These are phyloP conservation scores for Cryomyces antarcticus DNA, from an alignment of 495 filamentous ascomycete genomes.

Conservation along the genomic window DNA sequence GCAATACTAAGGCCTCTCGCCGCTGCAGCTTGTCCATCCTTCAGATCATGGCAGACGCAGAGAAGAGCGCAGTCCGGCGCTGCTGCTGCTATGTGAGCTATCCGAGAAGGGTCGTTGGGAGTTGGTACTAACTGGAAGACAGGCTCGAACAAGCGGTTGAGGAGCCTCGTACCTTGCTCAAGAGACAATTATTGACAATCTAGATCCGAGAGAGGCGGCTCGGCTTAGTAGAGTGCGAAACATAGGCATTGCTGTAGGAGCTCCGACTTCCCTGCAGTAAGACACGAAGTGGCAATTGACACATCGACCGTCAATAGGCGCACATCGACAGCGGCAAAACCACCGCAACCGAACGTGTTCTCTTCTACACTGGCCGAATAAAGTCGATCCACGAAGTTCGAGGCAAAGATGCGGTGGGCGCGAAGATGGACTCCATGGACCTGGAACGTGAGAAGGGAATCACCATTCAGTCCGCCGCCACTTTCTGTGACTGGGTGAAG, in stretches of 20 bases:
- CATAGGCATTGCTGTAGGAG: slow-evolving; percentile 86
- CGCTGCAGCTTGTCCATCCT: too few relatives aligned
- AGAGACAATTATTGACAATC: slow-evolving; percentile 48
- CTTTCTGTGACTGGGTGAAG: slow-evolving; percentile 96
- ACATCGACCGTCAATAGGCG: slow-evolving; percentile 34
- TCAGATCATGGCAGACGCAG: slow-evolving; percentile 2
- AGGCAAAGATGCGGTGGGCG: slow-evolving; percentile 84
- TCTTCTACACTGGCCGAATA: slow-evolving; percentile 96
- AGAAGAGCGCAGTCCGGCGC: slow-evolving; percentile 12
- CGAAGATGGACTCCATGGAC: slow-evolving; percentile 99
- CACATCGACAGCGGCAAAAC: slow-evolving; percentile 99
- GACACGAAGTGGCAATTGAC: neutral
- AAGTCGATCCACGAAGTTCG: slow-evolving; percentile 95
- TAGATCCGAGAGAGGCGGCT: slow-evolving; percentile 53
- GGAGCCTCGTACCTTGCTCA: slow-evolving; percentile 36
- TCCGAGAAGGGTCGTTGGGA: neutral
- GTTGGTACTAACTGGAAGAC: neutral
- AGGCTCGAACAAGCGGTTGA: slow-evolving; percentile 41
- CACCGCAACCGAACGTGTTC: slow-evolving; percentile 86
- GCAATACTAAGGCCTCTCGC: neutral
- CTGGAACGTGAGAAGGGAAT: slow-evolving; percentile 96
- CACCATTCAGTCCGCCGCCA: slow-evolving; percentile 94
- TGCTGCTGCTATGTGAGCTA: slow-evolving; percentile 23
- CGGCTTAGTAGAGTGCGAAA: slow-evolving; percentile 70
- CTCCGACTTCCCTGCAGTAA: neutral